Evolutionary conservation across 2,329 filamentous ascomycete genomes (phyloP).

Genomic region (Neofusicoccum parvum): DNA sequence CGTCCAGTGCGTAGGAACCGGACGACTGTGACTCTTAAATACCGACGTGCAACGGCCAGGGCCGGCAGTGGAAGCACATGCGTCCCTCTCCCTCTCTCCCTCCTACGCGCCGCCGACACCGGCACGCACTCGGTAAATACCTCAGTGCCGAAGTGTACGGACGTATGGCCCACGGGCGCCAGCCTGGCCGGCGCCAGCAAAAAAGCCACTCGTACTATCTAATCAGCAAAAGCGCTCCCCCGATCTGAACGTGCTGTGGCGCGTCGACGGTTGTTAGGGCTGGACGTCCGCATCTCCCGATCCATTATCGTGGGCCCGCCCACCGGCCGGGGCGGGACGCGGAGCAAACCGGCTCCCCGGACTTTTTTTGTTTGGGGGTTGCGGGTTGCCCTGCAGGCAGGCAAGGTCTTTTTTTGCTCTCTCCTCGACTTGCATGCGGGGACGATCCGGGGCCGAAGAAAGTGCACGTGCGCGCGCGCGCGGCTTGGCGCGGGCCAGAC

Average conservation of each 20-base stretch:
- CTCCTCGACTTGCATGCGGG: neutral
- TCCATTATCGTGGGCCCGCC: too few relatives aligned
- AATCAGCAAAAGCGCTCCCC: neutral
- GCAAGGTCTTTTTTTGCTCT: neutral
- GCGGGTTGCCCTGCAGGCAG: too few relatives aligned
- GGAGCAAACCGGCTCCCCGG: slow-evolving; percentile 4
- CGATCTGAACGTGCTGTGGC: too few relatives aligned
- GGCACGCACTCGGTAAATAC: neutral
- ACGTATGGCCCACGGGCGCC: neutral
- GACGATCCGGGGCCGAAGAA: slow-evolving; percentile 19
- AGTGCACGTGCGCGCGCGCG: slow-evolving; percentile 5
- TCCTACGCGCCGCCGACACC: neutral
- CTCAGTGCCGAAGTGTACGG: neutral
- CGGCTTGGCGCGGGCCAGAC: neutral
- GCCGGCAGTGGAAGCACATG: neutral
- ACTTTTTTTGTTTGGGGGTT: neutral
- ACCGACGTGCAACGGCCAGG: neutral
- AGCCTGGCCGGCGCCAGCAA: neutral
- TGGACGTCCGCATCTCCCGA: too few relatives aligned
- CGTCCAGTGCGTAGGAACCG: neutral
- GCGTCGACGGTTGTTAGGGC: too few relatives aligned
- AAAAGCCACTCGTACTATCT: neutral
- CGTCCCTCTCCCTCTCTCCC: neutral
- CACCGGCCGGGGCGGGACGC: too few relatives aligned
- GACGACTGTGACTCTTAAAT: neutral